These are phyloP conservation scores for Suhomyces sp. DNA, from an alignment of 805 yeast genomes.

Conservation along the genomic window DNA sequence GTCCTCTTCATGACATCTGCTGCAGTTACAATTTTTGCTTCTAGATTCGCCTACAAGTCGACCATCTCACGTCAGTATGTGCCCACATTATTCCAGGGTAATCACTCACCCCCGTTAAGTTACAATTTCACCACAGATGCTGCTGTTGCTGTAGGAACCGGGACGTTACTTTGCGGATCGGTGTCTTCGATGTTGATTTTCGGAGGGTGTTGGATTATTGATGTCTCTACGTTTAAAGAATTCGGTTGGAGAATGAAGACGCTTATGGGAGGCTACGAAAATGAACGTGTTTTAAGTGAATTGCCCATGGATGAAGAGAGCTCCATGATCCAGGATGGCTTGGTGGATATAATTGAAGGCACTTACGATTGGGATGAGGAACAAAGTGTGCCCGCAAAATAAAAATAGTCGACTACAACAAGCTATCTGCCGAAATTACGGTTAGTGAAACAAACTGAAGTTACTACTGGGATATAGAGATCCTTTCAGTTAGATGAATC, in stretches of 20 bases:
- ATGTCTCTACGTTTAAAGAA: slow-evolving; percentile 66
- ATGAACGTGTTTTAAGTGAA: slow-evolving; percentile 43
- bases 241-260: slow-evolving; percentile 68
- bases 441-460: no score
- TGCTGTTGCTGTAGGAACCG: slow-evolving; percentile 77
- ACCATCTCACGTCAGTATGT: slow-evolving; percentile 69
- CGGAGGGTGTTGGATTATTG: slow-evolving; percentile 79
- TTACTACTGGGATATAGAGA: no score
- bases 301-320: slow-evolving; percentile 62
- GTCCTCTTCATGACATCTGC: slow-evolving; percentile 71
- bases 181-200: slow-evolving; percentile 70
- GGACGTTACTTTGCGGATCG: slow-evolving; percentile 71
- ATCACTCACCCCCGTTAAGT: slow-evolving; percentile 77
- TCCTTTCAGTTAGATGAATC: no score
- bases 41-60: slow-evolving; percentile 74
- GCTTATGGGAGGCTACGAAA: slow-evolving; percentile 66
- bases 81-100: slow-evolving; percentile 79
- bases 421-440: no score
- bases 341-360: slow-evolving; percentile 51
- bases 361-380: slow-evolving; percentile 33
- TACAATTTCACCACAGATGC: slow-evolving; percentile 82
- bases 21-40: slow-evolving; percentile 65
- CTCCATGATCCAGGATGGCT: slow-evolving; percentile 52
- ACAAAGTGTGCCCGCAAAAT: no score
- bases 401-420: no score